phyloP scores from a whole-genome alignment of 2,329 filamentous ascomycete genomes.

The Penicillium sp. region DNA sequence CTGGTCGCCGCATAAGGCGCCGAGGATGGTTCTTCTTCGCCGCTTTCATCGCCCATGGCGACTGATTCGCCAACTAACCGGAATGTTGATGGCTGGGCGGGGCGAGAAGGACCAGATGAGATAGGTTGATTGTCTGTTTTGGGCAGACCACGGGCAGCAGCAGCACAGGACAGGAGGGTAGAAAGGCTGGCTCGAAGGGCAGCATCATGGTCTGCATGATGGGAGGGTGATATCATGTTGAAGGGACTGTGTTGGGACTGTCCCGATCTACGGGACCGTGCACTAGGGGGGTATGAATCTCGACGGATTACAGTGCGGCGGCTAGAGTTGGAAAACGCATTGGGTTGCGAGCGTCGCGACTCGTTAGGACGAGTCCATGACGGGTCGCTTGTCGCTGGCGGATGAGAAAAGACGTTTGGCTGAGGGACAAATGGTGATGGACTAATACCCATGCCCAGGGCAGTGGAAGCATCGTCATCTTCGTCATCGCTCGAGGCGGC shows the following conservation, averaged over 20 bases:
- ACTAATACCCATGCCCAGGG: conserved; percentile 63
- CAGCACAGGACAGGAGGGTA: conserved; percentile 89
- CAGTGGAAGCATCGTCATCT: conserved; percentile 76
- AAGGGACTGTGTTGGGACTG: conserved; percentile 52
- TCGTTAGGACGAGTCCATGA: conserved; percentile 39
- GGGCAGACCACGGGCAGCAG: conserved; percentile 75
- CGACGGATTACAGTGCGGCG: conserved; percentile 33
- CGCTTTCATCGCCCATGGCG: conserved; percentile 46
- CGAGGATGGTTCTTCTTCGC: conserved; percentile 21
- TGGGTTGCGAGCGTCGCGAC: conserved; percentile 49
- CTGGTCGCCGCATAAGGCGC: conserved; percentile 17
- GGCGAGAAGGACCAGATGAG: conserved; percentile 22
- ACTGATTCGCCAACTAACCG: conserved; percentile 58
- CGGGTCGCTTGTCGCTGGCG: conserved; percentile 54
- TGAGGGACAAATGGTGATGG: conserved; percentile 68
- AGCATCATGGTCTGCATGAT: conserved; percentile 86
- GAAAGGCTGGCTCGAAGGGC: conserved; percentile 90
- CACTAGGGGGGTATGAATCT: conserved; percentile 36
- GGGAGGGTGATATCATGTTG: conserved; percentile 67
- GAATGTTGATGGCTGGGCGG: conserved; percentile 49
- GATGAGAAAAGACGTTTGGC: conserved; percentile 88
- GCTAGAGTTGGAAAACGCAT: conserved; percentile 38
- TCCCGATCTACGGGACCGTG: conserved; percentile 32
- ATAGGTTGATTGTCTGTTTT: conserved; percentile 49
- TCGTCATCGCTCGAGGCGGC: conserved; percentile 44